phyloP scores from a whole-genome alignment of 2,329 filamentous ascomycete species.

The Fusarium drepaniforme region DNA sequence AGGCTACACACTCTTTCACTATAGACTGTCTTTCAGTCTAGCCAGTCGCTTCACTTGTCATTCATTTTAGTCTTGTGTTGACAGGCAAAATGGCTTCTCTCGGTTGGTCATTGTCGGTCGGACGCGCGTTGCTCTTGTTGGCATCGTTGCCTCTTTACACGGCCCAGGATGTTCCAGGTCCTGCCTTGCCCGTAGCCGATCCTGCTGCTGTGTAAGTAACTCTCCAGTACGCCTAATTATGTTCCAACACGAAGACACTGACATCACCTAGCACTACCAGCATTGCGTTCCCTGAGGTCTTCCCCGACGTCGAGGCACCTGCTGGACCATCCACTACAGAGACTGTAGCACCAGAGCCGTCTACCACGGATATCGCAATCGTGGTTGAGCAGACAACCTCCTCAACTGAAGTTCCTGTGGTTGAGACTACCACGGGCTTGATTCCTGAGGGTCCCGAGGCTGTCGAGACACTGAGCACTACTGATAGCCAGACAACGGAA shows the following conservation, averaged over 20 bases:
- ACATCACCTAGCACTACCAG: background rate
- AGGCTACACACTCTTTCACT: background rate
- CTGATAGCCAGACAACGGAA: background rate
- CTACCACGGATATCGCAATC: background rate
- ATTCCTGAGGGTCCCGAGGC: background rate
- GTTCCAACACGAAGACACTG: background rate
- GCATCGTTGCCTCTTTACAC: conserved; percentile 23
- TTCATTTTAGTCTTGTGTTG: background rate
- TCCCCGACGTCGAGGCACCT: background rate
- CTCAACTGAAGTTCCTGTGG: background rate
- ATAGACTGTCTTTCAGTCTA: conserved; percentile 1
- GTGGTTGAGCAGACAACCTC: conserved; percentile 4
- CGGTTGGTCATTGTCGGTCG: background rate
- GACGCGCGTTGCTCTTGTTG: conserved; percentile 23
- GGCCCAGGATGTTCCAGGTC: conserved; percentile 17
- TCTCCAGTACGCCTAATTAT: background rate
- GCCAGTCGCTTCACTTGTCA: conserved; percentile 9
- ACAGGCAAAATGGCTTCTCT: conserved; percentile 20
- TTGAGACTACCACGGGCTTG: background rate
- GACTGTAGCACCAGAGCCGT: background rate
- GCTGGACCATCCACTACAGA: background rate
- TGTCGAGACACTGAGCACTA: background rate
- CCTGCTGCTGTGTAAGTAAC: conserved; percentile 1
- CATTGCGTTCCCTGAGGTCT: background rate
- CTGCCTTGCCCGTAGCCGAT: background rate